Conservation (phyloP, 306 rosid species). For the Ceratonia siliqua region DNA sequence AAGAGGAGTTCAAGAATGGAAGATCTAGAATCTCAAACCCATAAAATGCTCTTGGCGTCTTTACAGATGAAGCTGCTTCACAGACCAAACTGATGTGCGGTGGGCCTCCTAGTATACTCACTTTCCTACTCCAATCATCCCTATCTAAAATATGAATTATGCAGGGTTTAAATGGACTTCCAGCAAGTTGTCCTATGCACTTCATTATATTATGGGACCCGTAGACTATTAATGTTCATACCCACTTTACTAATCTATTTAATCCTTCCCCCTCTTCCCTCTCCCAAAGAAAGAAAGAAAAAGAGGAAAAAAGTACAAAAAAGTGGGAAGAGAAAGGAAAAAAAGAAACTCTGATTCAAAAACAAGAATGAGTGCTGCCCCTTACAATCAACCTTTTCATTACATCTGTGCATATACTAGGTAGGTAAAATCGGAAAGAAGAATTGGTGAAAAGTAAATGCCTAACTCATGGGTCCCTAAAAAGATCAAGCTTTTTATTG, state of each 20-base stretch:
- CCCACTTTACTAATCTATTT: slow-evolving; percentile 4
- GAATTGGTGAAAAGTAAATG: slow-evolving; percentile 35
- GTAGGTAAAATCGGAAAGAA: slow-evolving; percentile 37
- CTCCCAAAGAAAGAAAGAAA: slow-evolving; percentile 17
- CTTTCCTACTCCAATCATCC: slow-evolving; percentile 26
- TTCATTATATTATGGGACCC: slow-evolving; percentile 41
- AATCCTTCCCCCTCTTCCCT: slow-evolving; percentile 10
- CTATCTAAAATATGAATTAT: slow-evolving; percentile 32
- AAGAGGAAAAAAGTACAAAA: slow-evolving; percentile 10
- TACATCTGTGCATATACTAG: slow-evolving; percentile 24
- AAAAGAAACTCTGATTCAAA: slow-evolving; percentile 15
- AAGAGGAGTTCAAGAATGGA: neutral
- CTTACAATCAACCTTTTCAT: slow-evolving; percentile 25
- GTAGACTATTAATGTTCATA: slow-evolving; percentile 9
- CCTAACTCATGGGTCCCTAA: slow-evolving; percentile 37
- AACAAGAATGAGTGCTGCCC: slow-evolving; percentile 16
- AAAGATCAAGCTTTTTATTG: slow-evolving; percentile 31
- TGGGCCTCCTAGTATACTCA: slow-evolving; percentile 15
- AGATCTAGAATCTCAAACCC: neutral
- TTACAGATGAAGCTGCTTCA: neutral
- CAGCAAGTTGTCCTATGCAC: slow-evolving; percentile 31
- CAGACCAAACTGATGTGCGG: neutral
- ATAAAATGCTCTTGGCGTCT: neutral
- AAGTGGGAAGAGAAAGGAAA: slow-evolving; percentile 5
- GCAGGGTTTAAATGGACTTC: neutral